phyloP scores from a whole-genome alignment of 2,329 filamentous ascomycete species.

The Aspergillus pseudoviridinutans region DNA sequence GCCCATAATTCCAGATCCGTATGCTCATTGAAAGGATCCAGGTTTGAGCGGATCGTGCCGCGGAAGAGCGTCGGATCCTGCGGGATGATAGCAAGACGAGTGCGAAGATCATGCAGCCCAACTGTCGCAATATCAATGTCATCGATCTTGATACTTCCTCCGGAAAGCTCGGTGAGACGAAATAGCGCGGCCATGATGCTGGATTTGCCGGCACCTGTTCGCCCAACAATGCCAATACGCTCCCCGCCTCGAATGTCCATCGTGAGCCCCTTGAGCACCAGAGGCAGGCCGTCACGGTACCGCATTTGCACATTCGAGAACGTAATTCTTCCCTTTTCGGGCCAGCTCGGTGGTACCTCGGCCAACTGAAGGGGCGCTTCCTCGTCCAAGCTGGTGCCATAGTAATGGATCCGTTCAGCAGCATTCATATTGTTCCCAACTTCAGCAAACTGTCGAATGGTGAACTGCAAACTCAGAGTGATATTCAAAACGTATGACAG shows the following conservation, averaged over 20 bases:
- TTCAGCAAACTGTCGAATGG: conserved; percentile 86
- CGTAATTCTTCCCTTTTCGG: conserved; percentile 75
- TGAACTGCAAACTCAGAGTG: conserved; percentile 94
- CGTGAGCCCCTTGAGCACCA: conserved; percentile 66
- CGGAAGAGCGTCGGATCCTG: conserved; percentile 45
- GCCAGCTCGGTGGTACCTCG: conserved; percentile 73
- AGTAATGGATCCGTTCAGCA: conserved; percentile 86
- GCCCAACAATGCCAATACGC: conserved; percentile 46
- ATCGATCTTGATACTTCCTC: conserved; percentile 41
- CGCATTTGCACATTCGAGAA: conserved; percentile 76
- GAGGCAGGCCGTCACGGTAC: conserved; percentile 66
- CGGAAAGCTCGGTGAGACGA: conserved; percentile 40
- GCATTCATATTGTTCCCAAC: conserved; percentile 99
- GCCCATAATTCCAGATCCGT: conserved; percentile 46
- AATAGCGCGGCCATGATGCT: conserved; percentile 46
- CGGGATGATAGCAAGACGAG: conserved; percentile 43
- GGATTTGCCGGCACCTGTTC: conserved; percentile 45
- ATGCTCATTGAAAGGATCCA: conserved; percentile 45
- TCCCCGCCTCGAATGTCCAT: conserved; percentile 44
- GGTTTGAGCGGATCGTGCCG: conserved; percentile 43
- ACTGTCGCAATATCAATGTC: conserved; percentile 41
- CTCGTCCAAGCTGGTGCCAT: conserved; percentile 80
- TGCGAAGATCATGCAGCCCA: conserved; percentile 41
- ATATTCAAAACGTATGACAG: conserved; percentile 90
- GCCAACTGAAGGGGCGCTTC: conserved; percentile 77